A percentile compares a stretch with the other conserved stretches of the same genome.
phyloP scores from a whole-genome alignment of 805 yeast species.

The Cyberlindnera mrakii region DNA sequence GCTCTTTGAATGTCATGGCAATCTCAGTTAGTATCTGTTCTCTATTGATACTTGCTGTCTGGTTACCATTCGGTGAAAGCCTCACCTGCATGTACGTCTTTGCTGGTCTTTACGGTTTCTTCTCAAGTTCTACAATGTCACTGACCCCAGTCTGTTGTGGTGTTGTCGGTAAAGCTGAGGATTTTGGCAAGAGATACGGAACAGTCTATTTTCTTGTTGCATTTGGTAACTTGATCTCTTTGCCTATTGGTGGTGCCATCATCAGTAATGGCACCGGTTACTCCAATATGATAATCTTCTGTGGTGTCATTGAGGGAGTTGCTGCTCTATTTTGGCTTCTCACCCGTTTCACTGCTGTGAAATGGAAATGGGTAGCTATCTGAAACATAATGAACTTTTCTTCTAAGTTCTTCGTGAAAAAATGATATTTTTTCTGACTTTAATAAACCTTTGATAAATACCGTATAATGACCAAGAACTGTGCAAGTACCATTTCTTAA shows the following conservation, averaged over 20 bases:
- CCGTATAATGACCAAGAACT: too few relatives aligned
- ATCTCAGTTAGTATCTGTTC: conserved; percentile 39
- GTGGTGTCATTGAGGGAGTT: conserved; percentile 14
- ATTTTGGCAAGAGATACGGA: conserved; percentile 66
- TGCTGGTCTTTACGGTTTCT: conserved; percentile 51
- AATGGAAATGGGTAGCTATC: conserved; percentile 16
- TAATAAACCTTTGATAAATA: too few relatives aligned
- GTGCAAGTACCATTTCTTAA: too few relatives aligned
- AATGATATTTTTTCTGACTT: too few relatives aligned
- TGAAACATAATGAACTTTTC: neutral
- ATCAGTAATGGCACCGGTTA: conserved; percentile 27
- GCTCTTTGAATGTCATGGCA: conserved; percentile 29
- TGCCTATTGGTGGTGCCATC: conserved; percentile 45
- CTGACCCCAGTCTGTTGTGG: conserved; percentile 65
- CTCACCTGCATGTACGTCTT: conserved; percentile 43
- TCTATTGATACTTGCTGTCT: conserved; percentile 43
- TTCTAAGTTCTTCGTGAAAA: too few relatives aligned
- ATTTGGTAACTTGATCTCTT: conserved; percentile 40
- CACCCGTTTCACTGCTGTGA: conserved; percentile 31
- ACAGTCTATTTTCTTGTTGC: conserved; percentile 50
- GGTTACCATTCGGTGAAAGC: conserved; percentile 59
- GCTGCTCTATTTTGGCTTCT: conserved; percentile 11
- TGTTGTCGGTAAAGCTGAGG: conserved; percentile 51
- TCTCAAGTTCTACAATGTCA: conserved; percentile 55
- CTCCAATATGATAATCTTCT: conserved; percentile 33